These are phyloP conservation scores for Flaveria ramosissima DNA, from an alignment of 129 eudicot genomes.

Conservation along the genomic window DNA sequence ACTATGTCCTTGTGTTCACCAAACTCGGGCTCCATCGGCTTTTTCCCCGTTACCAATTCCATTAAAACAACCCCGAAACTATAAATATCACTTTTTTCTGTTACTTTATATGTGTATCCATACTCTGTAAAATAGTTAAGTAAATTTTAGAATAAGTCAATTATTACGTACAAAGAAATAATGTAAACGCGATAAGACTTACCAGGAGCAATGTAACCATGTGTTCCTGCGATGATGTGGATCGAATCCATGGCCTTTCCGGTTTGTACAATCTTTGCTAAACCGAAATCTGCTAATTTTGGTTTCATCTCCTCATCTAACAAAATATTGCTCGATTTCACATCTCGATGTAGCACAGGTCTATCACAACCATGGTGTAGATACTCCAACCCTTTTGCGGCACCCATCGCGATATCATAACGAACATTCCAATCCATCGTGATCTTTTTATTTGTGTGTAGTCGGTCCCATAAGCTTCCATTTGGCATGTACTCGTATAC, in stretches of 20 bases:
- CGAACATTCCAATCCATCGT: constrained; percentile 63
- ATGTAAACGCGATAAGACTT: constrained; percentile 4
- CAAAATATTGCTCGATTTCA: constrained; percentile 68
- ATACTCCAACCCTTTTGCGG: constrained; percentile 64
- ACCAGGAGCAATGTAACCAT: constrained; percentile 82
- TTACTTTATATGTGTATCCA: constrained; percentile 61
- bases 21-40: constrained; percentile 52
- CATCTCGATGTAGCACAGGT: constrained; percentile 67
- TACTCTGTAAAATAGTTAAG: constrained; percentile 42
- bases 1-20: constrained; percentile 67
- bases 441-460: constrained; percentile 45
- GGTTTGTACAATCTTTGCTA: constrained; percentile 55
- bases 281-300: constrained; percentile 64
- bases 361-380: constrained; percentile 67
- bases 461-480: constrained; percentile 73
- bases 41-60: constrained; percentile 70
- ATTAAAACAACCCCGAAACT: constrained; percentile 78
- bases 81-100: constrained; percentile 62
- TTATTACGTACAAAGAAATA: not conserved
- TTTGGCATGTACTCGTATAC: constrained; percentile 71
- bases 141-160: not conserved
- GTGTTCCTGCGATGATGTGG: constrained; percentile 57
- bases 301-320: constrained; percentile 72
- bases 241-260: constrained; percentile 42
- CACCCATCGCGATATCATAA: constrained; percentile 59